A percentile compares a stretch with the other conserved stretches of the same genome.
Evolutionary conservation across 1,284 basidiomycete species (phyloP).

Genomic region (Trametes sp.): DNA sequence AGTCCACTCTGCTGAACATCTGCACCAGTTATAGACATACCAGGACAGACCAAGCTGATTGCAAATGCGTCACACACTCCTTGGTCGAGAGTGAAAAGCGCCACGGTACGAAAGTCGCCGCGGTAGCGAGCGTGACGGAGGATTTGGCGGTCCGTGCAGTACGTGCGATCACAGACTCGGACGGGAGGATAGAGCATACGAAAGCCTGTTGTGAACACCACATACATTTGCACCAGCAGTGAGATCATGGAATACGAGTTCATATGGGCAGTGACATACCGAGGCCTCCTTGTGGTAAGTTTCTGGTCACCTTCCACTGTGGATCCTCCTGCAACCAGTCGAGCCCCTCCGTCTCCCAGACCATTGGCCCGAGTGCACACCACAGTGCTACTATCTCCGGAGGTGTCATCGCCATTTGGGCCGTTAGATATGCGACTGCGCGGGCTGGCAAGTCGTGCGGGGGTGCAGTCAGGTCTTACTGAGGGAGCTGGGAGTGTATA

Average conservation of each 20-base stretch:
- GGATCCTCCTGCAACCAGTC: neutral
- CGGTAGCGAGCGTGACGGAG: too few species aligned
- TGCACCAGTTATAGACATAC: too few species aligned
- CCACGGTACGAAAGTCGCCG: too few species aligned
- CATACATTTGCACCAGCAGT: too few species aligned
- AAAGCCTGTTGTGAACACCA: too few species aligned
- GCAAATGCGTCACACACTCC: too few species aligned
- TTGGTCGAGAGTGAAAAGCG: too few species aligned
- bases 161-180: neutral
- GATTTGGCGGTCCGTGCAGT: neutral
- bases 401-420: neutral
- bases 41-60: too few species aligned
- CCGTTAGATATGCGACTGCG: neutral
- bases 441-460: neutral
- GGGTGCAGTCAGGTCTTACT: neutral
- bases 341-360: neutral
- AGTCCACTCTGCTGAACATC: too few species aligned
- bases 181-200: conserved; percentile 1
- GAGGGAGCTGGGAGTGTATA: neutral
- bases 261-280: neutral
- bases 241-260: too few species aligned
- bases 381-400: neutral
- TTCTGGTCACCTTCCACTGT: neutral
- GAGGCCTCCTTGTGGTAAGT: neutral
- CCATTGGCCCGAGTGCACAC: neutral